Evolutionary conservation across 2,329 filamentous ascomycete species (phyloP).

Genomic region (Plenodomus lindquistii): DNA sequence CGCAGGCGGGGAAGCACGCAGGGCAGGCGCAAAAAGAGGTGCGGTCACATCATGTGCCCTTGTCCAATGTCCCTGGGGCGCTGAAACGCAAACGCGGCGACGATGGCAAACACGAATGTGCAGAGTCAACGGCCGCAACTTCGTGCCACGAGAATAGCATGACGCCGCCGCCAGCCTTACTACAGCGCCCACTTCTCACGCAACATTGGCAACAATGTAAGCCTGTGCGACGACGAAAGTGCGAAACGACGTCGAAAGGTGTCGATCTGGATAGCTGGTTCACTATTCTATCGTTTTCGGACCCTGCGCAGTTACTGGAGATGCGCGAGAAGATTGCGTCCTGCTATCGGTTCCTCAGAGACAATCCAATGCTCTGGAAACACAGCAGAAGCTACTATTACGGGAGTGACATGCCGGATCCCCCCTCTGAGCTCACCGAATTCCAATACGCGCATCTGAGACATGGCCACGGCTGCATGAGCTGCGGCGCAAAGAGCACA

Average conservation of each 20-base stretch:
- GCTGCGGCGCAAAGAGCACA: constrained; percentile 39
- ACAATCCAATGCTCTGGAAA: constrained; percentile 45
- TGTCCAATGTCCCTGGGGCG: constrained; percentile 32
- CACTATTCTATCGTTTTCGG: constrained; percentile 40
- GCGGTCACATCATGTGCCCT: constrained; percentile 34
- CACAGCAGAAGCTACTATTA: constrained; percentile 42
- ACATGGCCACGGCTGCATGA: constrained; percentile 46
- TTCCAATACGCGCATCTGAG: constrained; percentile 47
- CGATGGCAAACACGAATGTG: constrained; percentile 9
- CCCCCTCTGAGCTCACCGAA: constrained; percentile 42
- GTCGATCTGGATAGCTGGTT: constrained; percentile 43
- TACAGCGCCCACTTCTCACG: constrained; percentile 17
- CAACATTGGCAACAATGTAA: constrained; percentile 29
- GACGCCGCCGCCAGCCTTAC: constrained; percentile 7
- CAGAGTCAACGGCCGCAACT: constrained; percentile 4
- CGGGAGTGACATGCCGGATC: constrained; percentile 38
- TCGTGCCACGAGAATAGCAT: constrained; percentile 7
- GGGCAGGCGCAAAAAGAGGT: constrained; percentile 29
- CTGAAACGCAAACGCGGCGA: constrained; percentile 32
- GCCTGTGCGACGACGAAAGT: constrained; percentile 33
- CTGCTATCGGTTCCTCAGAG: constrained; percentile 39
- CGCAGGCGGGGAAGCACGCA: constrained; percentile 31
- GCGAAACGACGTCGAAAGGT: constrained; percentile 29
- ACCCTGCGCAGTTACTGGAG: constrained; percentile 40
- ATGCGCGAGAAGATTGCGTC: constrained; percentile 42